Conservation (phyloP, 768 basidiomycete genomes). For the Mycena crocata region DNA sequence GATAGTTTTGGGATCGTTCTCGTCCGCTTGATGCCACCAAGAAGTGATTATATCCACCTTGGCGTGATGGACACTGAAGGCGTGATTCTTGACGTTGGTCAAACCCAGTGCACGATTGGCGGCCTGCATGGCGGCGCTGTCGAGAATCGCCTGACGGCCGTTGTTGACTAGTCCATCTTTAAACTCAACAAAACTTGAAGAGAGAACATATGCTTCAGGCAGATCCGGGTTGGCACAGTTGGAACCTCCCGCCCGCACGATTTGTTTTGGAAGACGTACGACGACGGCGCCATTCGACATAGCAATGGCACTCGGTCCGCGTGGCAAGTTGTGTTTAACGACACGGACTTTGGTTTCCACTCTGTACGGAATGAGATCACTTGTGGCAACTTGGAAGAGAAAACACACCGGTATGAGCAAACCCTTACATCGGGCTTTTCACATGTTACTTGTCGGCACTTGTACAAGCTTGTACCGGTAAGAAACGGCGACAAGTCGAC, state of each 20-base stretch:
- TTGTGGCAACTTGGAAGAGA: background rate
- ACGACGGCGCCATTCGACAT: slow-evolving; percentile 12
- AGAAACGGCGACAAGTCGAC: slow-evolving; percentile 16
- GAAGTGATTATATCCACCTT: slow-evolving; percentile 9
- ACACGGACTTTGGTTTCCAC: slow-evolving; percentile 5
- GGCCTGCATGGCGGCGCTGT: slow-evolving; percentile 14
- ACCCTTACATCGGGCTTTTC: background rate
- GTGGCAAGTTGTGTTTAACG: slow-evolving; percentile 6
- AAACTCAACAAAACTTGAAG: slow-evolving; percentile 5
- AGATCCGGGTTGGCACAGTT: background rate
- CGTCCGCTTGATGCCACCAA: slow-evolving; percentile 6
- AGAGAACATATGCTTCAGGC: background rate
- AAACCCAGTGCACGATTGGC: slow-evolving; percentile 10
- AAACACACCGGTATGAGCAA: too few species aligned
- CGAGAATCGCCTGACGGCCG: slow-evolving; percentile 9
- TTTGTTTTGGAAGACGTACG: background rate
- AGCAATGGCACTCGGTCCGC: slow-evolving; percentile 1
- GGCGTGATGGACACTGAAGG: slow-evolving; percentile 4
- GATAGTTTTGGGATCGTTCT: background rate
- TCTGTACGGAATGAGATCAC: slow-evolving; percentile 7
- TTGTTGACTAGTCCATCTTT: slow-evolving; percentile 5
- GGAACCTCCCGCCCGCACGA: background rate
- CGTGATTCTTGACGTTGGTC: slow-evolving; percentile 4
- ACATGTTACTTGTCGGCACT: slow-evolving; percentile 15
- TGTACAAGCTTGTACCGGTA: slow-evolving; percentile 15